Conservation (phyloP, 306 rosid genomes). For the Vachellia pachyceras region DNA sequence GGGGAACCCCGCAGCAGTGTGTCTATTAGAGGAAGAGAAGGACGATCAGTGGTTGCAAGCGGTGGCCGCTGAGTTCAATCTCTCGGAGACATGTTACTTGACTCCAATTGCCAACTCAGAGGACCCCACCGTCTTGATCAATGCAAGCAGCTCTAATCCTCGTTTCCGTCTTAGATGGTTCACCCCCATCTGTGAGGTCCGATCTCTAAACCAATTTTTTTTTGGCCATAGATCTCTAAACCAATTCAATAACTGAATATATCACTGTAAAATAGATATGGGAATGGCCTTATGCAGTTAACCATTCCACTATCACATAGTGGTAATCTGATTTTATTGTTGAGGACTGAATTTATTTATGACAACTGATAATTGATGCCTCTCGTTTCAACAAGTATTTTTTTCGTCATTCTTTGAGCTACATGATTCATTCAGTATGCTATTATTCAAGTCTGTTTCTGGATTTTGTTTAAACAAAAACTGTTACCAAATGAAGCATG, state of each 20-base stretch:
- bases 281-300: not conserved
- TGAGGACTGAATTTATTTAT: not conserved
- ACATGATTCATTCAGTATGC: too few relatives aligned
- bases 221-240: not conserved
- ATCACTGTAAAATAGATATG: not conserved
- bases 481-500: not conserved
- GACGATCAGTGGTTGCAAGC: constrained; percentile 65
- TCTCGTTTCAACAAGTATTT: not conserved
- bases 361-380: not conserved
- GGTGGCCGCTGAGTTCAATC: constrained; percentile 66
- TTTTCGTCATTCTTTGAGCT: not conserved
- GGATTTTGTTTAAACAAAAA: not conserved
- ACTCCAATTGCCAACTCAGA: constrained; percentile 40
- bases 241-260: not conserved
- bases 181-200: constrained; percentile 61
- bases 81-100: constrained; percentile 56
- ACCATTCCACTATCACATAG: not conserved
- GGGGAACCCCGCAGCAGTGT: constrained; percentile 83
- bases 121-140: constrained; percentile 11
- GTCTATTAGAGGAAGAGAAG: constrained; percentile 63
- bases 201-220: too few relatives aligned
- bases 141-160: constrained; percentile 38
- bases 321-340: not conserved
- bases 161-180: constrained; percentile 83
- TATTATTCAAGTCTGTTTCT: constrained; percentile 3